Evolutionary conservation across 208 protist species (phyloP).

Genomic region (Crithidia bombi): DNA sequence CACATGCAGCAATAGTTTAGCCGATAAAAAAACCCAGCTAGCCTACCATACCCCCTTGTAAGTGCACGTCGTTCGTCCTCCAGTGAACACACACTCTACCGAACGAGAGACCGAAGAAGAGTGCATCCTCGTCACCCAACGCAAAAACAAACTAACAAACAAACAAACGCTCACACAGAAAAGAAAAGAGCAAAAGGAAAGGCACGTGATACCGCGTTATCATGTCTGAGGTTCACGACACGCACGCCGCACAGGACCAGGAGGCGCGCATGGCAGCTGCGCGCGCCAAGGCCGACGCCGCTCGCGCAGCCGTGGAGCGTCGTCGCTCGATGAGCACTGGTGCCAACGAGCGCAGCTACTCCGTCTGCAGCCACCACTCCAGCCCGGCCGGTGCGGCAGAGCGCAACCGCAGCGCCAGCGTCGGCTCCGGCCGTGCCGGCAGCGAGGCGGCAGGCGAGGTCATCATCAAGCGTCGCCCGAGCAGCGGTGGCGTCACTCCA

Average conservation of each 20-base stretch:
- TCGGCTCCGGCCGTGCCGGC: conserved; percentile 4
- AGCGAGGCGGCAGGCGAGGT: not conserved
- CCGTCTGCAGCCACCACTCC: conserved; percentile 5
- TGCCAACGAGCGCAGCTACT: conserved; percentile 9
- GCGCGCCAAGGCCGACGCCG: conserved; percentile 42
- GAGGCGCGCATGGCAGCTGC: conserved; percentile 29
- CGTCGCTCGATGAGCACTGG: conserved; percentile 30
- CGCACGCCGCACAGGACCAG: conserved; percentile 11
- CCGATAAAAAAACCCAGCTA: not conserved
- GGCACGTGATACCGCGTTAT: not conserved
- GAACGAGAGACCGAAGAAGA: not conserved
- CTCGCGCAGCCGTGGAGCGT: conserved; percentile 34
- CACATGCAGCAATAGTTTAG: not conserved
- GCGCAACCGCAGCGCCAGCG: conserved; percentile 18
- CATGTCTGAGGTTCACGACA: conserved; percentile 20
- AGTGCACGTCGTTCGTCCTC: no score
- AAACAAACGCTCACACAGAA: not conserved
- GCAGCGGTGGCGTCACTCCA: conserved; percentile 8
- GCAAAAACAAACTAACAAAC: not conserved
- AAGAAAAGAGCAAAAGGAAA: no score
- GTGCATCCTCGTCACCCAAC: not conserved
- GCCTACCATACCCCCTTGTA: no score
- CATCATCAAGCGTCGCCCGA: conserved; percentile 23
- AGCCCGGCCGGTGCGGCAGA: conserved; percentile 5
- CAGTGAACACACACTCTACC: no score